Percentiles rank a stretch among this genome's conserved stretches.
Evolutionary conservation across 257 asterid genomes (phyloP).

Genomic region (Solanum sejunctum): DNA sequence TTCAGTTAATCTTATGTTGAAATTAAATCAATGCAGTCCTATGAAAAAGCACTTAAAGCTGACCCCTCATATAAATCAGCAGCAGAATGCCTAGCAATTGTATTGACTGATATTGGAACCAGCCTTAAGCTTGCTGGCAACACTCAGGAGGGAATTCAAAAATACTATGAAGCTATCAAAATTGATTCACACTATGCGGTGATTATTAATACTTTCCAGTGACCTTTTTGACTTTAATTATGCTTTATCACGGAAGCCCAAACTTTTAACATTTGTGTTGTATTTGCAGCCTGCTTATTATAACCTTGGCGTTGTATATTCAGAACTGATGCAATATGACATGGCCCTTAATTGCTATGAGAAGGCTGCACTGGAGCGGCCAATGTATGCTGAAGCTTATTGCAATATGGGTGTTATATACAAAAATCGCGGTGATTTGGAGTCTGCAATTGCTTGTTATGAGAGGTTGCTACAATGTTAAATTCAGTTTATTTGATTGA

Average conservation of each 20-base stretch:
- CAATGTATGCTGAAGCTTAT: constrained; percentile 99
- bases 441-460: constrained; percentile 93
- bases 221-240: neutral
- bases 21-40: constrained; percentile 53
- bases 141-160: constrained; percentile 91
- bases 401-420: constrained; percentile 99
- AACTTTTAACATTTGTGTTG: neutral
- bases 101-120: constrained; percentile 93
- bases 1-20: neutral
- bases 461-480: constrained; percentile 44
- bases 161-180: constrained; percentile 90
- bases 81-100: constrained; percentile 89
- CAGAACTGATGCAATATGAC: constrained; percentile 99
- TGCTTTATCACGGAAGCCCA: neutral
- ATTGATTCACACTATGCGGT: constrained; percentile 91
- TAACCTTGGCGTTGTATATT: constrained; percentile 96
- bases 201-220: constrained; percentile 4
- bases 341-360: constrained; percentile 90
- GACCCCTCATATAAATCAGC: constrained; percentile 85
- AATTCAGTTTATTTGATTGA: neutral
- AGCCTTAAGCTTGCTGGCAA: constrained; percentile 97
- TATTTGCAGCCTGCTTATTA: constrained; percentile 91
- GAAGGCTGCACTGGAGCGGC: constrained; percentile 90
- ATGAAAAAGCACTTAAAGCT: constrained; percentile 78
- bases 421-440: constrained; percentile 95